Percentiles rank a stretch among this genome's conserved stretches.
Conservation (phyloP, 1,139 yeast genomes). For the Petasospora fabianii region DNA sequence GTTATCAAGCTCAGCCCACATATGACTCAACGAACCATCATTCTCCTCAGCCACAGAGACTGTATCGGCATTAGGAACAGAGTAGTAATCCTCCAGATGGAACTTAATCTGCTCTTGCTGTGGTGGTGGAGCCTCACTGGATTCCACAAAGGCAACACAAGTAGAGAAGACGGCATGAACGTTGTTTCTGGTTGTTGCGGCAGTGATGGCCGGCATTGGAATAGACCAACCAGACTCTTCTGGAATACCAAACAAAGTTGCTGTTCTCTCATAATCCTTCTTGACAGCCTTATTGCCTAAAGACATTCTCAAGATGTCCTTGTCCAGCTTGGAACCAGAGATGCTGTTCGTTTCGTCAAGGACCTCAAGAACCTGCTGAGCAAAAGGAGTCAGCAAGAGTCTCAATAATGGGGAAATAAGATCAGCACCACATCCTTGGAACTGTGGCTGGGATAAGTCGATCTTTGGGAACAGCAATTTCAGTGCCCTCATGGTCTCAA, state of each 20-base stretch:
- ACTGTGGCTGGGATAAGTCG: conserved; percentile 74
- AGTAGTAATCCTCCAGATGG: conserved; percentile 61
- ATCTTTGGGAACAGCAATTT: conserved; percentile 73
- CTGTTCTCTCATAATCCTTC: conserved; percentile 80
- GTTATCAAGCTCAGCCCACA: conserved; percentile 96
- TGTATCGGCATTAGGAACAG: conserved; percentile 36
- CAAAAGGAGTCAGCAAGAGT: conserved; percentile 78
- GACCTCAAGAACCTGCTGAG: conserved; percentile 84
- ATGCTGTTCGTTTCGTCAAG: conserved; percentile 80
- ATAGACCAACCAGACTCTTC: conserved; percentile 98
- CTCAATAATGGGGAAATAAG: conserved; percentile 85
- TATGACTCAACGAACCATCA: conserved; percentile 76
- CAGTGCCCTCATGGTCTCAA: conserved; percentile 73
- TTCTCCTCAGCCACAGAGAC: conserved; percentile 51
- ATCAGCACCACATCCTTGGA: conserved; percentile 92
- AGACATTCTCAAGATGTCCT: conserved; percentile 87
- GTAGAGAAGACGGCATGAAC: conserved; percentile 95
- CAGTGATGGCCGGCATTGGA: conserved; percentile 89
- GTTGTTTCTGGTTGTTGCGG: conserved; percentile 84
- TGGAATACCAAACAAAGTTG: conserved; percentile 91
- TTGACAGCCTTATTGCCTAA: conserved; percentile 76
- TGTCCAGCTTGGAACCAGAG: conserved; percentile 88
- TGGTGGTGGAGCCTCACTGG: conserved; percentile 25
- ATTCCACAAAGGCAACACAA: conserved; percentile 40
- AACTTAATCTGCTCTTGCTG: conserved; percentile 49